Evolutionary conservation across 768 basidiomycete species (phyloP).

Genomic region (Boletus reticulatus): DNA sequence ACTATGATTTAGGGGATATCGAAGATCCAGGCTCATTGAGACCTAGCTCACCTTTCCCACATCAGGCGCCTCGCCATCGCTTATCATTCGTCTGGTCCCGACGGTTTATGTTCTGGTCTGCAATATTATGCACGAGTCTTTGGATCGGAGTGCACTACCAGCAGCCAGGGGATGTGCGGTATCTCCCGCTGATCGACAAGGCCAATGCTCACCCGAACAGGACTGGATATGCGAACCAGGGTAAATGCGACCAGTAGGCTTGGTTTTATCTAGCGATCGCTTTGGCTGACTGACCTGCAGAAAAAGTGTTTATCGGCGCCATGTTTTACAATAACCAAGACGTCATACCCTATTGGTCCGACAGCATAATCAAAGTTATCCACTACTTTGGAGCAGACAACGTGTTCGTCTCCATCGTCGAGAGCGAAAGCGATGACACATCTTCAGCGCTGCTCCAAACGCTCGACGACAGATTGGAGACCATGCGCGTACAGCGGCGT

Average conservation of each 20-base stretch:
- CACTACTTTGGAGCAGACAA: constrained; percentile 41
- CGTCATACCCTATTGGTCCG: constrained; percentile 40
- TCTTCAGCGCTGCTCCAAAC: constrained; percentile 10
- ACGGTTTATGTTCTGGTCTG: constrained; percentile 7
- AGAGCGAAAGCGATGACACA: constrained; percentile 31
- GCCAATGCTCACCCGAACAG: constrained; percentile 13
- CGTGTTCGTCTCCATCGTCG: constrained; percentile 42
- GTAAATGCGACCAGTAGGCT: neutral
- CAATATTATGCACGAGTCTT: neutral
- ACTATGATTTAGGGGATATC: neutral
- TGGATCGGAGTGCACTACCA: constrained; percentile 3
- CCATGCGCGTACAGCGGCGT: constrained; percentile 10
- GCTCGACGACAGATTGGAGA: constrained; percentile 6
- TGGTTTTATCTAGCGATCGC: too few relatives aligned
- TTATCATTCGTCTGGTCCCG: neutral
- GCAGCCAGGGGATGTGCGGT: constrained; percentile 10
- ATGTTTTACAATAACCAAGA: constrained; percentile 40
- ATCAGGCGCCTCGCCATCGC: neutral
- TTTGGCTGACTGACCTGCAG: neutral
- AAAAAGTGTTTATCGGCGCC: constrained; percentile 24
- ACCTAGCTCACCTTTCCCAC: neutral
- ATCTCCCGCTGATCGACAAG: constrained; percentile 10
- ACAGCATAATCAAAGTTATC: constrained; percentile 34
- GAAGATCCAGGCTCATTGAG: neutral
- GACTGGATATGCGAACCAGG: constrained; percentile 14